A percentile compares a stretch with the other conserved stretches of the same genome.
phyloP scores from a whole-genome alignment of 805 yeast species.

The Candida pini region DNA sequence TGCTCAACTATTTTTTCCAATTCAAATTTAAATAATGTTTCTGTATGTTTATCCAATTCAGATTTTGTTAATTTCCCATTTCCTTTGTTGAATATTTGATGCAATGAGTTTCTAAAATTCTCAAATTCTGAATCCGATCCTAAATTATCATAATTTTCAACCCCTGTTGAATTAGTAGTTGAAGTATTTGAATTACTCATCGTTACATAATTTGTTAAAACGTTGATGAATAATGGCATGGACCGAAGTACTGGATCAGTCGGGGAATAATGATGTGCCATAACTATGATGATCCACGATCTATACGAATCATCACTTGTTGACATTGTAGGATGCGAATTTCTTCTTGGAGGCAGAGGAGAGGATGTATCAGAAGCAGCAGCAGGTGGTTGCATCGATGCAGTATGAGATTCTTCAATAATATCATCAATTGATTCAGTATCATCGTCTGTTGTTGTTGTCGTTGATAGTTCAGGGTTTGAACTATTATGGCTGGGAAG shows the following conservation, averaged over 20 bases:
- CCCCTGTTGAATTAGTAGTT: conserved; percentile 1
- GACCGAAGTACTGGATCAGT: conserved; percentile 37
- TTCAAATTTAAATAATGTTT: conserved; percentile 12
- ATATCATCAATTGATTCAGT: conserved; percentile 1
- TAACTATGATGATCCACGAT: conserved; percentile 59
- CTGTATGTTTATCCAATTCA: conserved; percentile 13
- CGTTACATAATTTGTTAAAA: conserved; percentile 19
- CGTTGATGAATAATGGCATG: conserved; percentile 27
- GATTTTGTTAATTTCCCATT: conserved; percentile 10
- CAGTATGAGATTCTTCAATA: neutral
- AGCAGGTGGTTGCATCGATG: neutral
- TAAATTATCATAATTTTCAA: neutral
- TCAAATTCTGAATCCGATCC: conserved; percentile 14
- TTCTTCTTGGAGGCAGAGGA: neutral
- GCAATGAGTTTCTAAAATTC: conserved; percentile 18
- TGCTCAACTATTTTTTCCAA: conserved; percentile 2
- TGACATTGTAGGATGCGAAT: neutral
- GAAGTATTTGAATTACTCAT: conserved; percentile 9
- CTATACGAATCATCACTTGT: conserved; percentile 24
- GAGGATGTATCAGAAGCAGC: neutral
- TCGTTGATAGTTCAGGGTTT: neutral
- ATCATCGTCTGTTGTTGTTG: neutral
- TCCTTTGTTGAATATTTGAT: conserved; percentile 15
- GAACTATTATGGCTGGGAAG: neutral
- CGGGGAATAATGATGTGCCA: conserved; percentile 48